phyloP scores from a whole-genome alignment of 352 stramenopile species.

The Hyaloperonospora arabidopsidis region DNA sequence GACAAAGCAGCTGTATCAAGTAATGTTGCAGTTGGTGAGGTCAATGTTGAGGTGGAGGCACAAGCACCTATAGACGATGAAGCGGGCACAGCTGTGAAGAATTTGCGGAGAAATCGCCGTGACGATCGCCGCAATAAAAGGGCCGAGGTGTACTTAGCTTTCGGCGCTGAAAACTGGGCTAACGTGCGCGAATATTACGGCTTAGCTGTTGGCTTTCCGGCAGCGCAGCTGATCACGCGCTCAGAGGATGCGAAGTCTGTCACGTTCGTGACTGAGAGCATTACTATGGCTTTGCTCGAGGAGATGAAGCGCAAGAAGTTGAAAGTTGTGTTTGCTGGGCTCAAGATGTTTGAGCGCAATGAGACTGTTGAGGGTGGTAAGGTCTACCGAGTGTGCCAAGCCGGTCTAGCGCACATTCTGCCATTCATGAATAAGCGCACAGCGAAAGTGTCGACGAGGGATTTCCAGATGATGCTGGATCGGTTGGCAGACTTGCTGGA shows the following conservation, averaged over 20 bases:
- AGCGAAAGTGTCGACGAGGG: slow-evolving; percentile 44
- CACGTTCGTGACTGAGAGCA: slow-evolving; percentile 80
- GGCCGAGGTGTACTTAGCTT: slow-evolving; percentile 71
- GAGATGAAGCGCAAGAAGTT: slow-evolving; percentile 83
- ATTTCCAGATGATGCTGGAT: slow-evolving; percentile 84
- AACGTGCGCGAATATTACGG: slow-evolving; percentile 74
- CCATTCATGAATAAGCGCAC: slow-evolving; percentile 74
- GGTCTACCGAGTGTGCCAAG: slow-evolving; percentile 86
- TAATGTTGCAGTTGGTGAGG: slow-evolving; percentile 15
- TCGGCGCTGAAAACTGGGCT: slow-evolving; percentile 47
- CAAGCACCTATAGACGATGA: slow-evolving; percentile 14
- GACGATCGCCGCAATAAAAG: slow-evolving; percentile 47
- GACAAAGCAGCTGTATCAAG: slow-evolving; percentile 10
- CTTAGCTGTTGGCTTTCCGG: slow-evolving; percentile 57
- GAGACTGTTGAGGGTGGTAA: slow-evolving; percentile 56
- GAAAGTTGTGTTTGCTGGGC: slow-evolving; percentile 86
- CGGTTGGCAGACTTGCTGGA: slow-evolving; percentile 73
- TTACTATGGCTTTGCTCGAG: slow-evolving; percentile 70
- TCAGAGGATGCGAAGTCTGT: slow-evolving; percentile 82
- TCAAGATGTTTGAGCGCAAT: slow-evolving; percentile 90
- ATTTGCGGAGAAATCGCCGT: slow-evolving; percentile 28
- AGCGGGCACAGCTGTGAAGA: slow-evolving; percentile 17
- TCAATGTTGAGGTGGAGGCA: slow-evolving; percentile 14
- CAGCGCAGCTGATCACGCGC: slow-evolving; percentile 77
- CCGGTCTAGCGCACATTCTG: slow-evolving; percentile 77